Evolutionary conservation across 768 basidiomycete genomes (phyloP).

Genomic region (Lactifluus subvellereus): DNA sequence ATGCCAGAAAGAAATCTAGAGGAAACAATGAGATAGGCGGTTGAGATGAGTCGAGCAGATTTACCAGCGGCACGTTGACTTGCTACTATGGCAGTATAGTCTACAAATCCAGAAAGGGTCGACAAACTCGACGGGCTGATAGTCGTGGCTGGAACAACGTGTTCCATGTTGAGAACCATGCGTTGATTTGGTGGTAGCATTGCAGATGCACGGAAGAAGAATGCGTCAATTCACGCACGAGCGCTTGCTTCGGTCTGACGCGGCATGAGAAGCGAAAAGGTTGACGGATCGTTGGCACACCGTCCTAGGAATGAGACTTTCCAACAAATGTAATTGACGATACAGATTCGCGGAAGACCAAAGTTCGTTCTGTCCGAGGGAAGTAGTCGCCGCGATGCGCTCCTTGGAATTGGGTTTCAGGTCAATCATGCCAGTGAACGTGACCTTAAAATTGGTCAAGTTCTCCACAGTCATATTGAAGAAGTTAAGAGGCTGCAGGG

Average conservation of each 20-base stretch:
- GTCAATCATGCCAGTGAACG: not conserved
- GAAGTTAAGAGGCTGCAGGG: not conserved
- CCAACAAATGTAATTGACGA: not conserved
- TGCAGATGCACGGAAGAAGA: slow-evolving; percentile 1
- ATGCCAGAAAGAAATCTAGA: not conserved
- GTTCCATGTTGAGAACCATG: not conserved
- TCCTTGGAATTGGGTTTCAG: not conserved
- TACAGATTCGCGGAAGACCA: not conserved
- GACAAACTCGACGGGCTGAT: not conserved
- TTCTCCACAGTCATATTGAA: not conserved
- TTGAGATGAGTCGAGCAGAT: not conserved
- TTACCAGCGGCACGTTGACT: not conserved
- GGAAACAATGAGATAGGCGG: not conserved
- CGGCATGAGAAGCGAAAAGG: not conserved
- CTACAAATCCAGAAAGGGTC: not conserved
- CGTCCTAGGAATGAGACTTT: not conserved
- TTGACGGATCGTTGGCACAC: not conserved
- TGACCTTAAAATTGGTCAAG: not conserved
- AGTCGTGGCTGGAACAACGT: not conserved
- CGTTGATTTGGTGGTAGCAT: not conserved
- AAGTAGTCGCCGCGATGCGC: not conserved
- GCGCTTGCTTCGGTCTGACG: not conserved
- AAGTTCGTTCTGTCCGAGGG: not conserved
- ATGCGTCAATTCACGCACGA: not conserved
- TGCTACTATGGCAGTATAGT: not conserved